Evolutionary conservation across 2,329 filamentous ascomycete genomes (phyloP).

Genomic region (Claviceps sorghi): DNA sequence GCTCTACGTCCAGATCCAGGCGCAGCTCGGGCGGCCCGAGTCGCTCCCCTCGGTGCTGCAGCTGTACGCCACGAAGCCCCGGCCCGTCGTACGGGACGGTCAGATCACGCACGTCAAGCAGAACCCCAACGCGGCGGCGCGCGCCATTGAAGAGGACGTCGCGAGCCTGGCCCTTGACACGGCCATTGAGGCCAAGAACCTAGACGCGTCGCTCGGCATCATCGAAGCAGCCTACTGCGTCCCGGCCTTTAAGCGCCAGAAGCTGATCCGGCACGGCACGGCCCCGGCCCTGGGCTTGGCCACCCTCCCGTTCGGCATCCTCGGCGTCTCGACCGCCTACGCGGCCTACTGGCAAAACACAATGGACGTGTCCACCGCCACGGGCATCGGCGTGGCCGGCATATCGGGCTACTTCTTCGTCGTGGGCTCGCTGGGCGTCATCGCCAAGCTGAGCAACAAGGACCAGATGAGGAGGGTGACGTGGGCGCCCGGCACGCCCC

Average conservation of each 20-base stretch:
- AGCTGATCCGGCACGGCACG: constrained; percentile 49
- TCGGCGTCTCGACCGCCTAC: constrained; percentile 46
- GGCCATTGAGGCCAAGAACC: constrained; percentile 65
- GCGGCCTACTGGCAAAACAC: constrained; percentile 39
- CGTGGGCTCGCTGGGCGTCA: constrained; percentile 65
- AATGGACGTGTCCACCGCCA: constrained; percentile 65
- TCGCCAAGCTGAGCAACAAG: constrained; percentile 75
- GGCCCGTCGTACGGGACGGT: constrained; percentile 45
- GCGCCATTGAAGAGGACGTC: constrained; percentile 56
- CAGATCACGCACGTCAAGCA: constrained; percentile 45
- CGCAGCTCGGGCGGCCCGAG: constrained; percentile 55
- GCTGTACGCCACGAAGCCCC: constrained; percentile 71
- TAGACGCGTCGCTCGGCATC: constrained; percentile 63
- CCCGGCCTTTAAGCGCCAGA: constrained; percentile 51
- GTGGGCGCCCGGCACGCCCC: constrained; percentile 69
- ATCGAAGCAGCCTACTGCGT: constrained; percentile 55
- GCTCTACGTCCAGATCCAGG: constrained; percentile 63
- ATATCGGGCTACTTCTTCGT: constrained; percentile 73
- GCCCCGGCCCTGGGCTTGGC: constrained; percentile 42
- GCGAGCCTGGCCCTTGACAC: constrained; percentile 62
- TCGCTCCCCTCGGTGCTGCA: constrained; percentile 67
- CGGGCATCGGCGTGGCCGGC: constrained; percentile 63
- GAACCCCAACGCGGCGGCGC: constrained; percentile 53
- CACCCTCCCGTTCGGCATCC: constrained; percentile 53
- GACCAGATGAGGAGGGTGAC: constrained; percentile 92